Evolutionary conservation across 495 filamentous ascomycete genomes (phyloP).

Genomic region (Penicillium verhagenii): DNA sequence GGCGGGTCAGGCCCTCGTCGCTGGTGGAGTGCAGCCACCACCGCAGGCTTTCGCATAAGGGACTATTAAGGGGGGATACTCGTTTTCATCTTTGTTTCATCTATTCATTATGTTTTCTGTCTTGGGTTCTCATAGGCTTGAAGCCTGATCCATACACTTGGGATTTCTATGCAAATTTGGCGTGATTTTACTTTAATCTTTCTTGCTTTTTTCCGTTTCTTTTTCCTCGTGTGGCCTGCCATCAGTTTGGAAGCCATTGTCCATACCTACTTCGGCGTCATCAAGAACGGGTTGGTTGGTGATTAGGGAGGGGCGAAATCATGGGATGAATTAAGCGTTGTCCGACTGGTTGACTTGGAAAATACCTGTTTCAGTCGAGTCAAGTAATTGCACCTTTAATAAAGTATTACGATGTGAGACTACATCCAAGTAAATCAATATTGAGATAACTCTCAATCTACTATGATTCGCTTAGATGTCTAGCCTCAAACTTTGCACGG

Average conservation of each 20-base stretch:
- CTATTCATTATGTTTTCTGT: slow-evolving; percentile 9
- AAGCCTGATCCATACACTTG: slow-evolving; percentile 8
- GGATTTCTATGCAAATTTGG: slow-evolving; percentile 18
- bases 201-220: slow-evolving; percentile 8
- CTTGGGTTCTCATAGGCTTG: slow-evolving; percentile 1
- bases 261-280: slow-evolving; percentile 32
- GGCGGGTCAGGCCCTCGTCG: slow-evolving; percentile 35
- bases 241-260: slow-evolving; percentile 25
- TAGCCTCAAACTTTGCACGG: too few species aligned
- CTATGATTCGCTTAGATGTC: too few species aligned
- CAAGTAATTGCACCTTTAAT: not conserved
- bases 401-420: not conserved
- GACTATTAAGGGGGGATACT: not conserved
- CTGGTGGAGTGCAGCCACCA: slow-evolving; percentile 26
- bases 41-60: slow-evolving; percentile 35
- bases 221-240: slow-evolving; percentile 7
- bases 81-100: slow-evolving; percentile 3
- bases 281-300: slow-evolving; percentile 29
- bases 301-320: slow-evolving; percentile 19
- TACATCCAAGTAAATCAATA: too few species aligned
- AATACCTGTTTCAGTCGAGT: not conserved
- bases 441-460: too few species aligned
- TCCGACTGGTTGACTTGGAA: not conserved
- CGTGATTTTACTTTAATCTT: slow-evolving; percentile 9
- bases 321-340: slow-evolving; percentile 14